Conservation (phyloP, 2,329 filamentous ascomycete genomes). For the Aspergillus puulaauensis region DNA sequence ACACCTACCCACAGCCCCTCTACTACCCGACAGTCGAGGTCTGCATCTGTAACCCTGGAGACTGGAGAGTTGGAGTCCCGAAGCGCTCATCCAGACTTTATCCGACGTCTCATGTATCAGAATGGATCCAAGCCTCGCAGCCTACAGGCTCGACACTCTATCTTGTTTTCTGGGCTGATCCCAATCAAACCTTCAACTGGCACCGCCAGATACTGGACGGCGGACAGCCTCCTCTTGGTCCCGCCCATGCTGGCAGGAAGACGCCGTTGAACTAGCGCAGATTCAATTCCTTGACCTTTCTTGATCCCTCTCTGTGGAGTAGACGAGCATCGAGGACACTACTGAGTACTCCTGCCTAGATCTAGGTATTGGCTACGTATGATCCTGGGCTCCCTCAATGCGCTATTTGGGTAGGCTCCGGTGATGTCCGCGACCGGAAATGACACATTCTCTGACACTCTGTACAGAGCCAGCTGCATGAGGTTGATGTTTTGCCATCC, state of each 20-base stretch:
- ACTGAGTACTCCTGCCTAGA: background rate
- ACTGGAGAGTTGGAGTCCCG: background rate
- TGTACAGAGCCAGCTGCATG: conserved; percentile 1
- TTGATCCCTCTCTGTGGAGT: background rate
- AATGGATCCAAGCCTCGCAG: background rate
- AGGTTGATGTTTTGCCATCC: conserved; percentile 9
- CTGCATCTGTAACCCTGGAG: background rate
- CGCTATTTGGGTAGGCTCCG: background rate
- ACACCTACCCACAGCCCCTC: background rate
- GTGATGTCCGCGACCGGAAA: conserved; percentile 18
- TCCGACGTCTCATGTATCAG: background rate
- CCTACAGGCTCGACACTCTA: background rate
- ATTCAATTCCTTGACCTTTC: conserved; percentile 1
- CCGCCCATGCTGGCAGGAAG: background rate
- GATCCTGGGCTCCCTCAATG: background rate
- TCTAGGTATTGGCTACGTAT: background rate
- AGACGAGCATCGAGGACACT: background rate
- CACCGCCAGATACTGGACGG: background rate
- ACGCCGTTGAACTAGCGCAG: background rate
- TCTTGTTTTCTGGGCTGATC: conserved; percentile 3
- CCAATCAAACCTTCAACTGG: background rate
- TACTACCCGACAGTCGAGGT: background rate
- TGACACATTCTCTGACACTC: conserved; percentile 9
- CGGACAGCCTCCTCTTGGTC: background rate
- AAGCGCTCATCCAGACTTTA: background rate